phyloP scores from a whole-genome alignment of 192 early-diverging fungal species.

The Coemansia sp. region DNA sequence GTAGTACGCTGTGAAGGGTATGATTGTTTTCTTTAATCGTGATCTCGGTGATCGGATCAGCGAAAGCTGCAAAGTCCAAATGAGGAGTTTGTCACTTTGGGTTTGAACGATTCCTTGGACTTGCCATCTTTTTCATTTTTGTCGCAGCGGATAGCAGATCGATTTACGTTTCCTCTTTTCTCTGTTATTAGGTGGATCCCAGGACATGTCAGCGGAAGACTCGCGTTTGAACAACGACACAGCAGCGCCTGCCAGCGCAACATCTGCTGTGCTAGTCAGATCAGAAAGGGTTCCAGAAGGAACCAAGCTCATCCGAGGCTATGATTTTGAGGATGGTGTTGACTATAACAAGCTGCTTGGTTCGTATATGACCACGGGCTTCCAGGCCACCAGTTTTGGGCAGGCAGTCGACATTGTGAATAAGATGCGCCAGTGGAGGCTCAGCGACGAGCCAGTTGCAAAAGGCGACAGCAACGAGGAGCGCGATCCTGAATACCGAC shows the following conservation, averaged over 20 bases:
- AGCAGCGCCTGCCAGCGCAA: slow-evolving; percentile 34
- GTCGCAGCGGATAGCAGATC: neutral
- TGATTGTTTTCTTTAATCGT: neutral
- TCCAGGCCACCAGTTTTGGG: slow-evolving; percentile 89
- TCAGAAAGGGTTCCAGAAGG: slow-evolving; percentile 71
- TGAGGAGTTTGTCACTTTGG: neutral
- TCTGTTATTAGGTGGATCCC: neutral
- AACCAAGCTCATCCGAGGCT: slow-evolving; percentile 68
- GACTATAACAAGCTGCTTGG: slow-evolving; percentile 71
- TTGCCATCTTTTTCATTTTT: neutral
- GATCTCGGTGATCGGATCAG: neutral
- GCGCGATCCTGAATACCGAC: slow-evolving; percentile 63
- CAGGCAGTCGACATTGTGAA: slow-evolving; percentile 90
- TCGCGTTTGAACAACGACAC: neutral
- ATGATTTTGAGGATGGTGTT: slow-evolving; percentile 89
- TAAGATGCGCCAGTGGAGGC: slow-evolving; percentile 84
- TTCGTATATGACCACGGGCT: slow-evolving; percentile 79
- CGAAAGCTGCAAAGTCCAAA: neutral
- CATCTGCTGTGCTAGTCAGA: slow-evolving; percentile 64
- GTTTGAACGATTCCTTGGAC: neutral
- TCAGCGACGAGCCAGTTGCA: slow-evolving; percentile 81
- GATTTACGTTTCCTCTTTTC: neutral
- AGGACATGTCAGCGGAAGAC: slow-evolving; percentile 12
- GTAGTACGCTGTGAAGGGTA: neutral
- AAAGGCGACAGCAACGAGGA: slow-evolving; percentile 57